Conservation (phyloP, 345 rosid genomes). For the Populus tremula region DNA sequence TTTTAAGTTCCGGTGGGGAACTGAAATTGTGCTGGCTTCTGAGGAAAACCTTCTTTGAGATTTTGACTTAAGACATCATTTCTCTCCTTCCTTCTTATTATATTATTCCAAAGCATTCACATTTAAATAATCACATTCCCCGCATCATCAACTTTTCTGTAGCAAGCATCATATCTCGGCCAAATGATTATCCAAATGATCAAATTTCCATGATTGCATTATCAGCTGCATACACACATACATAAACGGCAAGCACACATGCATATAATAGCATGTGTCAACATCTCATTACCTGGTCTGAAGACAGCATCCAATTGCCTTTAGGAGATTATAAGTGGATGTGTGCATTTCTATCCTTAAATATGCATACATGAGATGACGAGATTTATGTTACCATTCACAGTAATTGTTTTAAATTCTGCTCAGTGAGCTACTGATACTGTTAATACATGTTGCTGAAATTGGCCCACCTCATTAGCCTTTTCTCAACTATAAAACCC, state of each 20-base stretch:
- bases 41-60: constrained; percentile 18
- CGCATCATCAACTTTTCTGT: constrained; percentile 26
- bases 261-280: not conserved
- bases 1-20: constrained; percentile 12
- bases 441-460: constrained; percentile 20
- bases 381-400: constrained; percentile 10
- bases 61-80: constrained; percentile 31
- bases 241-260: constrained; percentile 4
- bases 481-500: constrained; percentile 51
- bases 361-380: constrained; percentile 4
- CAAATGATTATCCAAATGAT: constrained; percentile 30
- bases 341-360: constrained; percentile 4
- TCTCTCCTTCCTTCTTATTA: constrained; percentile 10
- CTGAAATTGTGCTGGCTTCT: not conserved
- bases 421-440: constrained; percentile 25
- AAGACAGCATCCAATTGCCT: not conserved
- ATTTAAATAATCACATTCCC: constrained; percentile 24
- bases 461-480: constrained; percentile 30
- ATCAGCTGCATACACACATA: not conserved
- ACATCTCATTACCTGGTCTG: not conserved
- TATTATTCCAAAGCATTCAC: constrained; percentile 15
- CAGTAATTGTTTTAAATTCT: constrained; percentile 12
- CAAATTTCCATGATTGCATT: not conserved
- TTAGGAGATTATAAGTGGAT: constrained; percentile 1
- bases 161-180: constrained; percentile 23